These are phyloP conservation scores for Candida sp. DNA, from an alignment of 1,139 yeast species.

Conservation along the genomic window DNA sequence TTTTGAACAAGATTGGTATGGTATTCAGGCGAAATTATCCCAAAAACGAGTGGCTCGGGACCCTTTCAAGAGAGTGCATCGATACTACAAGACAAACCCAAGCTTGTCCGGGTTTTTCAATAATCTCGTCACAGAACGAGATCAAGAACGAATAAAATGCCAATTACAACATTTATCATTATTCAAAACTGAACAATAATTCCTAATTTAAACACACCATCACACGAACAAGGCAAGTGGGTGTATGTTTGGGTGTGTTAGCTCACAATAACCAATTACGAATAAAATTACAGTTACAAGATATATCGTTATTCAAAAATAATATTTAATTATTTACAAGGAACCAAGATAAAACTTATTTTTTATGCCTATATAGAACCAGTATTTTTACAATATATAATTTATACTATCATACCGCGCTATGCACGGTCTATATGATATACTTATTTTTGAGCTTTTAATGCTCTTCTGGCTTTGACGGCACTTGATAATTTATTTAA, in stretches of 20 bases:
- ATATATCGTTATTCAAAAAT: slow-evolving; percentile 7
- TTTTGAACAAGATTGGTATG: slow-evolving; percentile 63
- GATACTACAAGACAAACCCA: slow-evolving; percentile 33
- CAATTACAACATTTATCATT: slow-evolving; percentile 7
- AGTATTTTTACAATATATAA: not conserved
- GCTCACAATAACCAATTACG: slow-evolving; percentile 10
- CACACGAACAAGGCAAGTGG: too few species aligned
- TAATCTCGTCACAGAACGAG: slow-evolving; percentile 7
- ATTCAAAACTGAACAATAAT: slow-evolving; percentile 4
- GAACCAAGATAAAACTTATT: not conserved
- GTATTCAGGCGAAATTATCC: slow-evolving; percentile 37
- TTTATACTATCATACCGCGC: not conserved
- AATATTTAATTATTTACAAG: not conserved
- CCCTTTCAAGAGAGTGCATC: slow-evolving; percentile 52
- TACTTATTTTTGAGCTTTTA: too few species aligned
- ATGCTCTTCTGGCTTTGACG: slow-evolving; percentile 69
- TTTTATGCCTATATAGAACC: not conserved
- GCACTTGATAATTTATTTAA: slow-evolving; percentile 73
- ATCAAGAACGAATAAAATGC: slow-evolving; percentile 10
- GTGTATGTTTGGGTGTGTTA: too few species aligned
- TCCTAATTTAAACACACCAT: too few species aligned
- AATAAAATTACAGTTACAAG: slow-evolving; percentile 8
- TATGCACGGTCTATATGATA: not conserved
- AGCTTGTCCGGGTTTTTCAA: slow-evolving; percentile 17
- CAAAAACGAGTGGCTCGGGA: slow-evolving; percentile 52